phyloP scores from a whole-genome alignment of 257 asterid genomes.

The Henckelia pumila region DNA sequence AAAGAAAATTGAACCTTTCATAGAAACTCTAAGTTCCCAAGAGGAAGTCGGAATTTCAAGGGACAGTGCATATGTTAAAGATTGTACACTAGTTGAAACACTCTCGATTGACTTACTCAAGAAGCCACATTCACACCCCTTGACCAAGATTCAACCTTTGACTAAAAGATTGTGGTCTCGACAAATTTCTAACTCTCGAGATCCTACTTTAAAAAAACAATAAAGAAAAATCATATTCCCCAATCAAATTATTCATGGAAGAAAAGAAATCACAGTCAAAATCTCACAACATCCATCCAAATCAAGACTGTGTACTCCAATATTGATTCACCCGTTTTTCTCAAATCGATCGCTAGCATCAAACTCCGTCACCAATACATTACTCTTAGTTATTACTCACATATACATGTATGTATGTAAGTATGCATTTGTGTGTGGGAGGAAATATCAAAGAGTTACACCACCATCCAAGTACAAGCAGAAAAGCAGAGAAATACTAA shows the following conservation, averaged over 20 bases:
- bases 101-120: background rate
- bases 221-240: background rate
- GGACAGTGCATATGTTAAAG: background rate
- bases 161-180: conserved; percentile 15
- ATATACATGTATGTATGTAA: too few relatives aligned
- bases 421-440: background rate
- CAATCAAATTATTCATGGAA: background rate
- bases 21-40: background rate
- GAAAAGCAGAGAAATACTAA: background rate
- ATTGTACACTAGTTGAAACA: too few relatives aligned
- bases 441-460: background rate
- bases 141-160: conserved; percentile 11
- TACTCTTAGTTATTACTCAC: background rate
- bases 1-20: background rate
- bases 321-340: background rate
- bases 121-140: background rate
- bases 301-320: background rate
- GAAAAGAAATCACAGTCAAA: conserved; percentile 8
- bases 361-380: background rate
- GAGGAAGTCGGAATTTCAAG: background rate
- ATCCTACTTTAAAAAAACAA: background rate
- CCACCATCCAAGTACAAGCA: background rate
- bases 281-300: background rate
- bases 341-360: background rate
- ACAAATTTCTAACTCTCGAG: background rate